Evolutionary conservation across 495 filamentous ascomycete species (phyloP).

Genomic region (Penicillium macrosclerotiorum): DNA sequence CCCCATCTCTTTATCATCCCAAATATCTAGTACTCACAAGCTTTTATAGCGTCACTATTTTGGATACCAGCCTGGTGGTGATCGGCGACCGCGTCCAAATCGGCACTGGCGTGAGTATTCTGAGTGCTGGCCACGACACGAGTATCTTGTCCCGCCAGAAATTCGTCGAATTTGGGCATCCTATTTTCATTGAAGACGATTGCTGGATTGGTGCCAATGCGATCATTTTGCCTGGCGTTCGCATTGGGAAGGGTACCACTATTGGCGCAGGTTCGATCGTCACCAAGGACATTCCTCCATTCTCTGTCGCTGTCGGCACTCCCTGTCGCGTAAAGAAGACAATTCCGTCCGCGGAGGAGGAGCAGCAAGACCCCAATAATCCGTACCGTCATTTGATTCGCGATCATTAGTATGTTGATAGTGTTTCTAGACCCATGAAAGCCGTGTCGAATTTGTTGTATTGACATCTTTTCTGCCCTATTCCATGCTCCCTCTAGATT

Average conservation of each 20-base stretch:
- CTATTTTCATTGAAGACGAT: conserved; percentile 75
- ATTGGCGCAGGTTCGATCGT: conserved; percentile 49
- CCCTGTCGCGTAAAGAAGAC: conserved; percentile 27
- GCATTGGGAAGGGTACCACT: conserved; percentile 44
- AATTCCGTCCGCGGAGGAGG: conserved; percentile 18
- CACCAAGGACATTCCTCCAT: conserved; percentile 45
- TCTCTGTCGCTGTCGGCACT: conserved; percentile 38
- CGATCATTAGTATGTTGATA: background rate
- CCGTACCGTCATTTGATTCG: conserved; percentile 13
- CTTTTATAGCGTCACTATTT: conserved; percentile 47
- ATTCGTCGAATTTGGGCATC: conserved; percentile 70
- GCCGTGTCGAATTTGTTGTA: no score
- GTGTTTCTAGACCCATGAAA: no score
- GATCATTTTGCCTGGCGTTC: conserved; percentile 69
- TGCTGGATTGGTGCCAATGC: conserved; percentile 83
- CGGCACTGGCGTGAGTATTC: conserved; percentile 70
- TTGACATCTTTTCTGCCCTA: no score
- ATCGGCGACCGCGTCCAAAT: conserved; percentile 75
- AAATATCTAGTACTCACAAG: background rate
- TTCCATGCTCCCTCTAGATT: no score
- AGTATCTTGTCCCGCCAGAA: conserved; percentile 64
- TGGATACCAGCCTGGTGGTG: conserved; percentile 72
- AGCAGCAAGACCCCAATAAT: conserved; percentile 18
- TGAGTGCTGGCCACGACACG: conserved; percentile 67
- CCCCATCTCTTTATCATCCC: background rate